Evolutionary conservation across 2,329 filamentous ascomycete genomes (phyloP).

Genomic region (Phoma sp.): DNA sequence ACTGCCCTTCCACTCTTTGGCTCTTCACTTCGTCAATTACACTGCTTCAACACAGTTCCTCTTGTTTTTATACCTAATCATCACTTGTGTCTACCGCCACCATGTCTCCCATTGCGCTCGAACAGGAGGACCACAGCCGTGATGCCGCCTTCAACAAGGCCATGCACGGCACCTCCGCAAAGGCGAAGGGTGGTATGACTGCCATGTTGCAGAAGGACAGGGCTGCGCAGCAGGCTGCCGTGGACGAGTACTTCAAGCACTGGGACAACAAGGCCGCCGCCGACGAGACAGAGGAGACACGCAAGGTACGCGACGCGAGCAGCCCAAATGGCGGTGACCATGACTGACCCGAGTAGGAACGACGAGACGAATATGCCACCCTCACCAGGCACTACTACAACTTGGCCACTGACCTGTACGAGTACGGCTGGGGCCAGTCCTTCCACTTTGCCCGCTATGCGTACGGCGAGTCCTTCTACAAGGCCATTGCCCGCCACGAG

Average conservation of each 20-base stretch:
- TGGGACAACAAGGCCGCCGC: constrained; percentile 84
- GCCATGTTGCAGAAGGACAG: constrained; percentile 87
- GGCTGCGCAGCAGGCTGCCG: constrained; percentile 77
- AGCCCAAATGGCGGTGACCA: constrained; percentile 1
- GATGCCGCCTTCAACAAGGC: constrained; percentile 92
- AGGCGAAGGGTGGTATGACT: constrained; percentile 73
- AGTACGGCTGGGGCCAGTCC: constrained; percentile 93
- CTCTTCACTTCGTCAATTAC: constrained; percentile 25
- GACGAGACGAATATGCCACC: constrained; percentile 88
- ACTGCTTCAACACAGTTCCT: constrained; percentile 18
- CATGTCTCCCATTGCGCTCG: constrained; percentile 67
- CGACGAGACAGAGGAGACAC: constrained; percentile 81
- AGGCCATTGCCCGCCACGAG: constrained; percentile 94
- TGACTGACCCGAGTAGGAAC: constrained; percentile 61
- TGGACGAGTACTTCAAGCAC: constrained; percentile 95
- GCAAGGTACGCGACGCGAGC: constrained; percentile 64
- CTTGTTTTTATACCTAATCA: constrained; percentile 7
- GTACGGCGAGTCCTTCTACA: constrained; percentile 81
- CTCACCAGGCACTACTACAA: constrained; percentile 97
- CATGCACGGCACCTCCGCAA: constrained; percentile 77
- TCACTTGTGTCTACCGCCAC: constrained; percentile 27
- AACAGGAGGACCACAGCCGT: constrained; percentile 80
- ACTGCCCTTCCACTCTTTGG: constrained; percentile 21
- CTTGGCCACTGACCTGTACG: constrained; percentile 93
- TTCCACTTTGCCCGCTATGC: constrained; percentile 99